Evolutionary conservation across 192 early-diverging fungal genomes (phyloP), one percentile per base, ranked within the genome.

Genomic region (Fimicolochytrium jonesii): DNA sequence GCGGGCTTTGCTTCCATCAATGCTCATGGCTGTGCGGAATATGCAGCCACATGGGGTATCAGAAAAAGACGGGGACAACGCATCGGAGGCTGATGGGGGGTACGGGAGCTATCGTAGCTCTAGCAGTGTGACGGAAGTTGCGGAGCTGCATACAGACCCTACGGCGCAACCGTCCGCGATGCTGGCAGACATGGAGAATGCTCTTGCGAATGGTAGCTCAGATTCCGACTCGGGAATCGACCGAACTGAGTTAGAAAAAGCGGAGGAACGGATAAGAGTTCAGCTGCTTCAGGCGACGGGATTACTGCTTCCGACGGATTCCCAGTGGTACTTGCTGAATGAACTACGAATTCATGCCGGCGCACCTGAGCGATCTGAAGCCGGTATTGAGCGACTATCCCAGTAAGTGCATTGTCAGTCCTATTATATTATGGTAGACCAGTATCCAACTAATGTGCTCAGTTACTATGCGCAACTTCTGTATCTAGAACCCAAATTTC

Each of bases 381-480:
- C 36, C 1, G 82, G 82, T 13, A 75, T 80, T 28, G 78, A 84
- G 25, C 54, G 63, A 59, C 58, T 84, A 10, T 48, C 64, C 15
- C 64, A 82, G 81, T 82, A 74, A 56, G 70, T 63, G 20, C 28
- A 15, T 22, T 18, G 32, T 52, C 34, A 11, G n/a, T 48, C 47
- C 29, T 33, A n/a, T 13, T 22, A 39, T 56, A 26, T 18, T 34
- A 6, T 6, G 26, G 15, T 33, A 42, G 53, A 59, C 31, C 31
- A 29, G 32, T 22, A 20, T 59, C 5, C 4, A 28, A 68, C 46
- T 42, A 39, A 25, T 54, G 29, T 51, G 36, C 54, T 28, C 43
- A 83, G 81, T 41, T 84, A 84, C 50, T 83, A 75, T 64, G 73
- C 69, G 5, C 75, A 81, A 29, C 74, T 84, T 15, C 26, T 57